Percentiles rank a stretch among this genome's conserved stretches.
These are phyloP conservation scores for Salix udensis DNA, from an alignment of 345 rosid species.

Conservation along the genomic window DNA sequence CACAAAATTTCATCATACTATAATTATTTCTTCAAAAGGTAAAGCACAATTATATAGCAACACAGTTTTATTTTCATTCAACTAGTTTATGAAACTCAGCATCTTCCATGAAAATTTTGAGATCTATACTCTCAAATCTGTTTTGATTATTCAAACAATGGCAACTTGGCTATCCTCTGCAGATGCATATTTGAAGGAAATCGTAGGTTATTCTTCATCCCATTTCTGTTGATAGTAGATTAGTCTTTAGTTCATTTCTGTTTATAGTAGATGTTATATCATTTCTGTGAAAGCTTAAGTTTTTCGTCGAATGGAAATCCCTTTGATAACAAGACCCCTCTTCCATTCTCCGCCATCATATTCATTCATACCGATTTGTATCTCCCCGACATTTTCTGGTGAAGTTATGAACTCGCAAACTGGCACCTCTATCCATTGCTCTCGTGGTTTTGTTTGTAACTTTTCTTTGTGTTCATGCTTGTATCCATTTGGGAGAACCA, in stretches of 20 bases:
- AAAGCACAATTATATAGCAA: neutral
- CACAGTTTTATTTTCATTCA: neutral
- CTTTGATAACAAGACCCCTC: conserved; percentile 56
- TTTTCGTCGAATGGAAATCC: conserved; percentile 47
- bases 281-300: neutral
- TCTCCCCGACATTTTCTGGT: conserved; percentile 29
- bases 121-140: neutral
- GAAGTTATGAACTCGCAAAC: conserved; percentile 42
- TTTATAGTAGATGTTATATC: neutral
- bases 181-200: neutral
- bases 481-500: conserved; percentile 37
- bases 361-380: conserved; percentile 54
- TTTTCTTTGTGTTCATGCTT: conserved; percentile 35
- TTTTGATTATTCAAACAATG: neutral
- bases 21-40: neutral
- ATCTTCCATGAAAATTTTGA: neutral
- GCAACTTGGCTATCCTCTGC: neutral
- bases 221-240: neutral
- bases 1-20: neutral
- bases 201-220: neutral
- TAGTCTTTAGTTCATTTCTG: neutral
- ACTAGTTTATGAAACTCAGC: too few relatives aligned
- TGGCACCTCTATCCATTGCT: conserved; percentile 49
- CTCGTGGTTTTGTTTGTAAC: conserved; percentile 29
- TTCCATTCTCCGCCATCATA: conserved; percentile 49